These are phyloP conservation scores for Tulasnella sp. DNA, from an alignment of 768 basidiomycete species.

Conservation along the genomic window DNA sequence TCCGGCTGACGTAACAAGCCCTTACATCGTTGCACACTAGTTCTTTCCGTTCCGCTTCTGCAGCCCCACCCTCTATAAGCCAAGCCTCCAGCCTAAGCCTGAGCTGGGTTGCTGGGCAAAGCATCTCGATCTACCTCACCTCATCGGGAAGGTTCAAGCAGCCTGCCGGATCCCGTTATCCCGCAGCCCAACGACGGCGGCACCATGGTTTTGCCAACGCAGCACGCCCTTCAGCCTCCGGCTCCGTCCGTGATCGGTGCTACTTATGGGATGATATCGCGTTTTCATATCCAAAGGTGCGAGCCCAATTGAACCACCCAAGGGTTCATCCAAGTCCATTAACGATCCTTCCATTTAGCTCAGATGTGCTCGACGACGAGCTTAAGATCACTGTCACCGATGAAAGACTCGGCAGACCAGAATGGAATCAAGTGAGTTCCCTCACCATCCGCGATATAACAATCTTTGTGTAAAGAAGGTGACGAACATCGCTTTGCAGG, in stretches of 20 bases:
- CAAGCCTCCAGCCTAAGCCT: background rate
- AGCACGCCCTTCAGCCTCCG: background rate
- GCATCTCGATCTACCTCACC: too few relatives aligned
- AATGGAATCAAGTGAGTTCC: conserved; percentile 1
- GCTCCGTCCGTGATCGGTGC: background rate
- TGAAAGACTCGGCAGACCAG: background rate
- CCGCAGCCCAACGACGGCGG: background rate
- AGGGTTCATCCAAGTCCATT: background rate
- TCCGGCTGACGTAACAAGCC: background rate
- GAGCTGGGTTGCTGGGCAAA: background rate
- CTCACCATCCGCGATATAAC: background rate
- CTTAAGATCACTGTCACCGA: background rate
- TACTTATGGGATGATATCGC: conserved; percentile 7
- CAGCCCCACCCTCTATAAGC: background rate
- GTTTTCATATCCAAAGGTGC: background rate
- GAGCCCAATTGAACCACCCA: background rate
- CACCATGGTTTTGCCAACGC: conserved; percentile 1
- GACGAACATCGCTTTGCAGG: conserved; percentile 32
- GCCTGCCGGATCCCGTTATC: background rate
- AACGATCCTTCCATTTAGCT: background rate
- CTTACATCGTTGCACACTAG: background rate
- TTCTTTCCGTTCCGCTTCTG: background rate
- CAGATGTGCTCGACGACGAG: conserved; percentile 6
- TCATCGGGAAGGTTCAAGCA: background rate
- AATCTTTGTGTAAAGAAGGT: background rate